Base-by-base conservation (phyloP, 805 yeast genomes). In the Clavispora fructus region DNA sequence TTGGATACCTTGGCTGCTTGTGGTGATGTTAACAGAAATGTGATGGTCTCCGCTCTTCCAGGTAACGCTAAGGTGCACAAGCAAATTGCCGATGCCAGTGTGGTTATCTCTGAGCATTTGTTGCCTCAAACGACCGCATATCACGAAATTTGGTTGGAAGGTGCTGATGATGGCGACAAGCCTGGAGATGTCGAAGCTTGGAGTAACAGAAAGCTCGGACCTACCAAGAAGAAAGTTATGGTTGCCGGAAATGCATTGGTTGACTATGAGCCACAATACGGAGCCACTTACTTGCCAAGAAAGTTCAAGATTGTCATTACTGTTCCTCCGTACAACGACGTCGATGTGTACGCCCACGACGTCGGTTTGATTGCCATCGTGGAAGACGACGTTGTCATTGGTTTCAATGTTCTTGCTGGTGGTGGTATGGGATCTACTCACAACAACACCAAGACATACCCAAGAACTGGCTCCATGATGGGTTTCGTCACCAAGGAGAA, bases 351-450 rank as follows among this genome's bases (percentile, higher is more conserved):
- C 73, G 95, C 96, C 9, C 94, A 89, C 64, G 98, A 92, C 69
- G 82, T 92, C 56, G 98, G 98, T 55, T 75, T 92, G 55, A 80
- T 92, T 64, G 90, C 97, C 29, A 90, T 92, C 60, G 82, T 89
- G 40, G 81, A 80, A 53, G 77, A 82, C 59, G 68, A 75, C 45
- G 75, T 79, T 16, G 79, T 85, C 39, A 63, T 75, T 49, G 98
- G 98, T 47, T 92, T 80, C 76, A 92, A 92, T 60, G 80, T 92
- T 44, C 78, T 86, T 50, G 96, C 85, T 53, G 98, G 98, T 67
- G 98, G 98, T 73, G 98, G 98, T 77, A 92, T 92, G 98, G 98
- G 98, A 59, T 80, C 95, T 37, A 92, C 98, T 12, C 98, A 92
- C 67, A 92, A 91, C 77, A 92, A 92, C 74, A 85, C 85, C 62